phyloP scores from a whole-genome alignment of 2,329 filamentous ascomycete species.

The Sporothrix euskadiensis region DNA sequence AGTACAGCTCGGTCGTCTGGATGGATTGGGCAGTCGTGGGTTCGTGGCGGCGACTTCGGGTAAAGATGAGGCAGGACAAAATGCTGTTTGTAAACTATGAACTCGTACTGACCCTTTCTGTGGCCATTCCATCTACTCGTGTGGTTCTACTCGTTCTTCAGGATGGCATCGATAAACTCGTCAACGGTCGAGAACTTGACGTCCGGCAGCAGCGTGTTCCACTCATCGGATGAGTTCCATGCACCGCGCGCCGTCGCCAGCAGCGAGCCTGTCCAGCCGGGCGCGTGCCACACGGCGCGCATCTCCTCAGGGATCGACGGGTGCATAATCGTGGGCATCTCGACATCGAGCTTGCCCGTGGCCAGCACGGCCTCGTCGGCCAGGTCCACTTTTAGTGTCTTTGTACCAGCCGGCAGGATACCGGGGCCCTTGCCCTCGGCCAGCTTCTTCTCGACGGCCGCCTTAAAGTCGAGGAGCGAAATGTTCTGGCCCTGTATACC shows the following conservation, averaged over 20 bases:
- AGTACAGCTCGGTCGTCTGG: slow-evolving; percentile 13
- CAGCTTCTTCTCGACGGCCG: slow-evolving; percentile 39
- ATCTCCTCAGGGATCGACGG: slow-evolving; percentile 41
- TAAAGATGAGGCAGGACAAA: slow-evolving; percentile 12
- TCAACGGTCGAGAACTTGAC: slow-evolving; percentile 45
- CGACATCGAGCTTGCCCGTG: slow-evolving; percentile 43
- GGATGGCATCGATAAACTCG: slow-evolving; percentile 42
- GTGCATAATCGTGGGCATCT: slow-evolving; percentile 45
- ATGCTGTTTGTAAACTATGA: not conserved
- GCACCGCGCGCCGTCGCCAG: slow-evolving; percentile 45
- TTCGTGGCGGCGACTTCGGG: not conserved
- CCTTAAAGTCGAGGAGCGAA: slow-evolving; percentile 42
- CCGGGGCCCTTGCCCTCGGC: slow-evolving; percentile 4
- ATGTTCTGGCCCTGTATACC: slow-evolving; percentile 46
- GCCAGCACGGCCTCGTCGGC: slow-evolving; percentile 51
- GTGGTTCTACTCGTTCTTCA: not conserved
- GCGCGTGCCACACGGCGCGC: slow-evolving; percentile 40
- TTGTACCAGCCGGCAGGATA: not conserved
- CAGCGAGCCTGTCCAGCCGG: slow-evolving; percentile 46
- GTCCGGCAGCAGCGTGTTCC: slow-evolving; percentile 48
- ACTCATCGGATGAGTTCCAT: slow-evolving; percentile 48
- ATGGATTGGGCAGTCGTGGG: not conserved
- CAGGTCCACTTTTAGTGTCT: slow-evolving; percentile 42
- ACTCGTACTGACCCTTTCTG: not conserved
- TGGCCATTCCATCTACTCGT: too few relatives aligned